Base-by-base conservation (phyloP, 2,329 filamentous ascomycete genomes). In the Fusarium sp. region DNA sequence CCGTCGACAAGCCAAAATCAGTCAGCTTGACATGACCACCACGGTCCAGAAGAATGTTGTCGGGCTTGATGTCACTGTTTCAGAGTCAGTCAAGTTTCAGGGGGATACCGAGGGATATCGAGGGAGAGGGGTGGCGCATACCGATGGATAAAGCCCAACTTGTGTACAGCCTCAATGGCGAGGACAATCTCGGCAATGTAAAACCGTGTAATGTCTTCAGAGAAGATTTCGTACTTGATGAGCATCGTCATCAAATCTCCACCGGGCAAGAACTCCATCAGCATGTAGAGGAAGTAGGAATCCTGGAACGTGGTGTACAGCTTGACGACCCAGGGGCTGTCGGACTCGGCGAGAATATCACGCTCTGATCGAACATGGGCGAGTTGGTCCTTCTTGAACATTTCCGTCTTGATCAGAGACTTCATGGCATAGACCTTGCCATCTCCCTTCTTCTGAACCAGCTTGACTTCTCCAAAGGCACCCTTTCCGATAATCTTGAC, bases 241-340 rank as follows among this genome's bases (percentile, higher is more conserved):
- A 99, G 88, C 97, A 99, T 99, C 4, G 97, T 99, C 97, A 99
- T 99, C 82, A 99, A 85, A 86, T 99, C 97, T 83, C 97, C 97
- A 83, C 97, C 97, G 9, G 97, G 97, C 83, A 99, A 89, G 85
- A 98, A 99, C 85, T 99, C 97, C 97, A 99, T 99, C 71, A 99
- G 88, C 92, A 99, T 97, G 87, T 99, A 99, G 38, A 99, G 87
- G 86, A 98, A 99, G 76, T 97, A 96, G 54, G 90, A 89, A 82
- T 99, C 97, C 85, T 99, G 97, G 88, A 99, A 99, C 1, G 97
- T 98, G 14, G 97, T 98, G 86, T 94, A 97, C 72, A 99, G 91
- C 88, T 98, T 99, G 79, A 99, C 97, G 17, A 99, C 94, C 97
- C 97, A 99, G 6, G 97, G 96, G 81, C 97, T 98, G 88, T 99